Evolutionary conservation across 169 alveolate species (phyloP).

Genomic region (Cryptosporidium meleagridis): DNA sequence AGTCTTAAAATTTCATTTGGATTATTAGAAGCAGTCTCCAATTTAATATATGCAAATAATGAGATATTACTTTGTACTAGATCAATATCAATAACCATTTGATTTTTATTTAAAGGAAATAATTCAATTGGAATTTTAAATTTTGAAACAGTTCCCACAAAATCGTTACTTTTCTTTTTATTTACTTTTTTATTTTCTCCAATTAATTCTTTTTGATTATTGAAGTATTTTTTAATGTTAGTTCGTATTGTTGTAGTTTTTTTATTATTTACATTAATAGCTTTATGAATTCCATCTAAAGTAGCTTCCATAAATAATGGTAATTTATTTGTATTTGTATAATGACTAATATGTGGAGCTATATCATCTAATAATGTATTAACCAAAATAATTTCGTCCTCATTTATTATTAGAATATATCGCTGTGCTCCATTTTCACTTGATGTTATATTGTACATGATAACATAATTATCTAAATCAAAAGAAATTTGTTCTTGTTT

Average conservation of each 20-base stretch:
- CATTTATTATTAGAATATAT: slow-evolving; percentile 5
- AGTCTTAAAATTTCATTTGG: slow-evolving; percentile 11
- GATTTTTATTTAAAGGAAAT: neutral
- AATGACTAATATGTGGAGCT: slow-evolving; percentile 47
- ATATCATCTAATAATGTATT: slow-evolving; percentile 19
- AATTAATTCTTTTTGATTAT: neutral
- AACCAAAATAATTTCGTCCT: slow-evolving; percentile 17
- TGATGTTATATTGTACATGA: slow-evolving; percentile 27
- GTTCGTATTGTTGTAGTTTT: neutral
- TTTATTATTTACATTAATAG: neutral
- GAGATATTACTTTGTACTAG: slow-evolving; percentile 24
- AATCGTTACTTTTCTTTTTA: neutral
- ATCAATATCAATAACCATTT: neutral
- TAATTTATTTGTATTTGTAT: slow-evolving; percentile 10
- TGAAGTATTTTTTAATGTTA: neutral
- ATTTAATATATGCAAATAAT: slow-evolving; percentile 25
- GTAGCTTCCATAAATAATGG: slow-evolving; percentile 63
- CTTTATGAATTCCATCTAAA: neutral
- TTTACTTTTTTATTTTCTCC: neutral
- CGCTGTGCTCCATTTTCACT: neutral
- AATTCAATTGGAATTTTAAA: slow-evolving; percentile 51
- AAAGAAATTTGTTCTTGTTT: neutral
- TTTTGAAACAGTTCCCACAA: slow-evolving; percentile 31
- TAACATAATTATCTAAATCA: neutral
- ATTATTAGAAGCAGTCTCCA: neutral